Evolutionary conservation across 163 green algal species (phyloP).

Genomic region (Scenedesmus sp.): DNA sequence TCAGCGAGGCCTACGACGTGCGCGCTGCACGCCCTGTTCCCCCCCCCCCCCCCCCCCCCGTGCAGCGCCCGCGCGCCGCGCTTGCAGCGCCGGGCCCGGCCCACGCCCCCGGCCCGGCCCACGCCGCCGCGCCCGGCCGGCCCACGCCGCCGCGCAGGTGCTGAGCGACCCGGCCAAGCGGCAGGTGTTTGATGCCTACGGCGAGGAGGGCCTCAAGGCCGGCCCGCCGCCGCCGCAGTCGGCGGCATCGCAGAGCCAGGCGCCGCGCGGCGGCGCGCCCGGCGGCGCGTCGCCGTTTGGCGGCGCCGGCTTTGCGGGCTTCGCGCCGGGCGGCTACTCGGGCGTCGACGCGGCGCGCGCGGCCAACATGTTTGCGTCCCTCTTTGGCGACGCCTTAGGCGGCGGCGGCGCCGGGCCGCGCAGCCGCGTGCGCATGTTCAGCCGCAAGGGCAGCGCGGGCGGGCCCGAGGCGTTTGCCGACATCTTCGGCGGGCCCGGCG

Average conservation of each 20-base stretch:
- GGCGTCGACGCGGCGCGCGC: conserved; percentile 32
- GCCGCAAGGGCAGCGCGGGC: background rate
- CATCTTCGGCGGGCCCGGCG: too few relatives aligned
- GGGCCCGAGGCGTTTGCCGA: too few relatives aligned
- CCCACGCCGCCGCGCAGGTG: too few relatives aligned
- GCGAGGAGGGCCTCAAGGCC: conserved; percentile 66
- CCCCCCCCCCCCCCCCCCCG: too few relatives aligned
- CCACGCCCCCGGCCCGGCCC: too few relatives aligned
- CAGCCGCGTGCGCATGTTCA: conserved; percentile 42
- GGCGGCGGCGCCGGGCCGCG: background rate
- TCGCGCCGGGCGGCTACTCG: conserved; percentile 9
- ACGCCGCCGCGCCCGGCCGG: too few relatives aligned
- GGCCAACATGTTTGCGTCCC: conserved; percentile 28
- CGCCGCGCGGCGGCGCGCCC: background rate
- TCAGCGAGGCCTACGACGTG: conserved; percentile 86
- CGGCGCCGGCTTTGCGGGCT: background rate
- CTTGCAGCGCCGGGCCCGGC: too few relatives aligned
- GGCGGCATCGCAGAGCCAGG: background rate
- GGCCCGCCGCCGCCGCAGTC: conserved; percentile 1
- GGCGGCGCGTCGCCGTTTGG: conserved; percentile 6
- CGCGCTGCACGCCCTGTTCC: too few relatives aligned
- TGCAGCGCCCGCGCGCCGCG: too few relatives aligned
- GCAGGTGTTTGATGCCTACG: conserved; percentile 51
- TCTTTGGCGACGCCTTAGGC: conserved; percentile 30
- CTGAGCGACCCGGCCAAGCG: conserved; percentile 84